Evolutionary conservation across 768 basidiomycete species (phyloP), one percentile per base, ranked within the genome.

Genomic region (Rossbeevera mucosa): DNA sequence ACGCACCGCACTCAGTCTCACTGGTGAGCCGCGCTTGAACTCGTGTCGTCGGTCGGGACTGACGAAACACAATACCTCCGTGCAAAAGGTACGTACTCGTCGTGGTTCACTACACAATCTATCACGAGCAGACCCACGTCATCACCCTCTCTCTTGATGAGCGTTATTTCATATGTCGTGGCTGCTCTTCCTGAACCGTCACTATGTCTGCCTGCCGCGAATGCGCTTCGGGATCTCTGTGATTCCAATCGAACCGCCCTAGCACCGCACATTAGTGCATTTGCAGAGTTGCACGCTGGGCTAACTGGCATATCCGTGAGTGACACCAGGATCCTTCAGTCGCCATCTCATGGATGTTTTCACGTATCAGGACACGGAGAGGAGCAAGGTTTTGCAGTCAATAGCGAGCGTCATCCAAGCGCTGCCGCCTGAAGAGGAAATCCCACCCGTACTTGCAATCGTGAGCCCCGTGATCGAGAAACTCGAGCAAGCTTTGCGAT

Each of bases 391-490:
- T 1, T 73, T 96, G 42, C 89, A 96, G 64, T 91, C 88, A 0
- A 94, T 97, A 47, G 84, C 91, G 2, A 95, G 93, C 56, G 91
- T 97, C 3, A 88, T 96, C 28, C 91, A 96, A 61, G 94, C 94
- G 0, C 69, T 97, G 45, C 86, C 90, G 0, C 84, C 91, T 0
- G 73, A 74, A 38, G 86, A 92, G 40, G 88, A 82, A 51, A 85
- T 95, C 24, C 77, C 82, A 0, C 88, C 92, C 0, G 77, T 94
- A 0, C 64, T 90, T 80, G 85, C 83, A 0, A 88, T 95, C 51
- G 78, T 91, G 6, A 76, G 73, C 48, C 92, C 92, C 0, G 82
- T 94, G 4, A 71, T 91, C 1, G 76, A 81, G 44, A 85, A 82
- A 58, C 71, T 95, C 0, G 75, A 74, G n/a, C 79, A 80, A 45